Conservation (phyloP, 345 rosid species). For the Eucalyptus erythrocorys region DNA sequence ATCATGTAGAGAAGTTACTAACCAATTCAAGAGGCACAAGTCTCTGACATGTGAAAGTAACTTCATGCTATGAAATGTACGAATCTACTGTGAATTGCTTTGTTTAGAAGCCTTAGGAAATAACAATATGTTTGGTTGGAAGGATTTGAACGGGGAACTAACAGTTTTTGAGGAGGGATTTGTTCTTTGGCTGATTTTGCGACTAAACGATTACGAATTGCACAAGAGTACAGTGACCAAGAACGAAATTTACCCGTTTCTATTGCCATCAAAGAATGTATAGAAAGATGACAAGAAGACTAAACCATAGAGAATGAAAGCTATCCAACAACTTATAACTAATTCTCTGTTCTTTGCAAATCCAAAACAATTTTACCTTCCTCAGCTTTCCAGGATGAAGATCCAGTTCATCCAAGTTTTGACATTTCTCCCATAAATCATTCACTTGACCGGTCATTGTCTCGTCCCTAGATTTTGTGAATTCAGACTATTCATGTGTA, state of each 20-base stretch:
- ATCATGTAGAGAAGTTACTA: not conserved
- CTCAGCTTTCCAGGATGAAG: not conserved
- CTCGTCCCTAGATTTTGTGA: not conserved
- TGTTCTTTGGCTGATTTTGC: not conserved
- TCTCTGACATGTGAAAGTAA: not conserved
- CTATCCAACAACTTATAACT: not conserved
- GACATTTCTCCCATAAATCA: not conserved
- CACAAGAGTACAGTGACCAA: not conserved
- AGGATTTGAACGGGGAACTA: not conserved
- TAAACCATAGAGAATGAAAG: not conserved
- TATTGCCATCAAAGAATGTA: not conserved
- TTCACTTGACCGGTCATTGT: not conserved
- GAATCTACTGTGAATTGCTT: not conserved
- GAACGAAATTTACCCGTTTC: not conserved
- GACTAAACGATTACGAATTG: not conserved
- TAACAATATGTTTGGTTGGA: not conserved
- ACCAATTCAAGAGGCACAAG: not conserved
- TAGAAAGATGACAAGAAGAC: not conserved
- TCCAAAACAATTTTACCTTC: not conserved
- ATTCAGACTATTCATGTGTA: not conserved
- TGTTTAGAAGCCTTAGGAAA: not conserved
- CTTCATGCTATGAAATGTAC: not conserved
- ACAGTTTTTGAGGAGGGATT: not conserved
- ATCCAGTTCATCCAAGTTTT: not conserved
- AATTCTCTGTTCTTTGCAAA: not conserved